Conservation (phyloP, 495 filamentous ascomycete species). For the Tuber microsphaerosporum region DNA sequence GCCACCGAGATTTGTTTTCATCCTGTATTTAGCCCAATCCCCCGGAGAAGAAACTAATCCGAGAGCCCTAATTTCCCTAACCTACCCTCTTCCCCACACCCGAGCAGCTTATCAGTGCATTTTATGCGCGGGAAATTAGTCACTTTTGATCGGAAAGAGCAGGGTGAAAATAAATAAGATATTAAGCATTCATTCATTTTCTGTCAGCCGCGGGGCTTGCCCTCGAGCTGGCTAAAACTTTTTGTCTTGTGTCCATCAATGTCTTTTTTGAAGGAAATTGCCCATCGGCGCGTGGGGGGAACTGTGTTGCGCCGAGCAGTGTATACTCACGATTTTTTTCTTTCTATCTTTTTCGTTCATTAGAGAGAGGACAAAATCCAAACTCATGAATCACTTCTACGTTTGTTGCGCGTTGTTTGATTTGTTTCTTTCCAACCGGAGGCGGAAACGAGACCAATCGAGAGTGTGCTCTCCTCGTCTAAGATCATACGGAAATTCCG, state of each 20-base stretch:
- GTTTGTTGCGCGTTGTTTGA: constrained; percentile 13
- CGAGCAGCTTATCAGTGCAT: constrained; percentile 29
- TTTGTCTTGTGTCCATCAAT: constrained; percentile 16
- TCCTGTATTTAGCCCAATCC: constrained; percentile 9
- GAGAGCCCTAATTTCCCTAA: constrained; percentile 13
- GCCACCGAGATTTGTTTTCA: constrained; percentile 10
- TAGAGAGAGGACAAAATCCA: constrained; percentile 43
- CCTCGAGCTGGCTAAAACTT: constrained; percentile 27
- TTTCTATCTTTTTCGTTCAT: constrained; percentile 21
- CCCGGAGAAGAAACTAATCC: constrained; percentile 42
- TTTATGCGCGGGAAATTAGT: constrained; percentile 14
- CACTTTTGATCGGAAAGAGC: constrained; percentile 8
- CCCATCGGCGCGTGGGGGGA: constrained; percentile 4
- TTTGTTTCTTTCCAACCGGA: constrained; percentile 9
- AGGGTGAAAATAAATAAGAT: constrained; percentile 18
- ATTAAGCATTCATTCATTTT: constrained; percentile 14
- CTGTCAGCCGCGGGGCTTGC: constrained; percentile 30
- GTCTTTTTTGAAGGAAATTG: constrained; percentile 23
- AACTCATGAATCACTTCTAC: constrained; percentile 34
- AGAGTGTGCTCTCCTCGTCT: constrained; percentile 36
- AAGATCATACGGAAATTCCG: constrained; percentile 8
- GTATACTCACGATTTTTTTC: constrained; percentile 15
- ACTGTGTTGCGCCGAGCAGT: constrained; percentile 15
- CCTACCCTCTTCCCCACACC: constrained; percentile 13
- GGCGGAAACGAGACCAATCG: constrained; percentile 7